These are phyloP conservation scores for Podospora pseudopauciseta DNA, from an alignment of 495 filamentous ascomycete species.

Conservation along the genomic window DNA sequence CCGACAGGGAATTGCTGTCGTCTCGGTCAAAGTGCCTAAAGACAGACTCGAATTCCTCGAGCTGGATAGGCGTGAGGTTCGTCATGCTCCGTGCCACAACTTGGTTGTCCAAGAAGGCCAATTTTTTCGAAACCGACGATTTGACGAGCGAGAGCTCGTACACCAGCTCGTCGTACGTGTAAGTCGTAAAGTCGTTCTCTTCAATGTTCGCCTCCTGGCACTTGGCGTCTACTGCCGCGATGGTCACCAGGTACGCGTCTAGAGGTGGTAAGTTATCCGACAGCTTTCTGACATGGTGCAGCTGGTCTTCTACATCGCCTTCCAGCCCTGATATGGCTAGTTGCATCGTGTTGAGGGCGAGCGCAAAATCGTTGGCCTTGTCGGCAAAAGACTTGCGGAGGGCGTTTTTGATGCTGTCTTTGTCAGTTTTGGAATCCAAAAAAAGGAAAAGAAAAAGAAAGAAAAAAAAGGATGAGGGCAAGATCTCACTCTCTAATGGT, in stretches of 20 bases:
- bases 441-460: neutral
- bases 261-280: slow-evolving; percentile 79
- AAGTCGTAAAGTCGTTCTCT: slow-evolving; percentile 98
- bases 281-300: slow-evolving; percentile 75
- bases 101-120: slow-evolving; percentile 96
- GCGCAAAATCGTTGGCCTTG: slow-evolving; percentile 94
- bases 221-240: slow-evolving; percentile 76
- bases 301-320: slow-evolving; percentile 91
- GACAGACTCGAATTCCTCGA: slow-evolving; percentile 96
- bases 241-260: slow-evolving; percentile 79
- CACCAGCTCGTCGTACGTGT: slow-evolving; percentile 90
- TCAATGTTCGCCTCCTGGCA: slow-evolving; percentile 97
- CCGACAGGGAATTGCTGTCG: slow-evolving; percentile 80
- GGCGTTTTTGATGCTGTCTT: slow-evolving; percentile 77
- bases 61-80: slow-evolving; percentile 93
- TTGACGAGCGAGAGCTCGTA: slow-evolving; percentile 92
- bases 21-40: slow-evolving; percentile 98
- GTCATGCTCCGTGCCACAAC: slow-evolving; percentile 96
- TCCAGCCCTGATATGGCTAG: slow-evolving; percentile 90
- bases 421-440: slow-evolving; percentile 5
- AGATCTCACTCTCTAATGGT: slow-evolving; percentile 80
- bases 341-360: slow-evolving; percentile 89
- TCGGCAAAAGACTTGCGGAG: slow-evolving; percentile 91
- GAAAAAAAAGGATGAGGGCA: neutral
- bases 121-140: slow-evolving; percentile 86